These are phyloP conservation scores for Pestalotiopsis sp. DNA, from an alignment of 2,329 filamentous ascomycete genomes.

Conservation along the genomic window DNA sequence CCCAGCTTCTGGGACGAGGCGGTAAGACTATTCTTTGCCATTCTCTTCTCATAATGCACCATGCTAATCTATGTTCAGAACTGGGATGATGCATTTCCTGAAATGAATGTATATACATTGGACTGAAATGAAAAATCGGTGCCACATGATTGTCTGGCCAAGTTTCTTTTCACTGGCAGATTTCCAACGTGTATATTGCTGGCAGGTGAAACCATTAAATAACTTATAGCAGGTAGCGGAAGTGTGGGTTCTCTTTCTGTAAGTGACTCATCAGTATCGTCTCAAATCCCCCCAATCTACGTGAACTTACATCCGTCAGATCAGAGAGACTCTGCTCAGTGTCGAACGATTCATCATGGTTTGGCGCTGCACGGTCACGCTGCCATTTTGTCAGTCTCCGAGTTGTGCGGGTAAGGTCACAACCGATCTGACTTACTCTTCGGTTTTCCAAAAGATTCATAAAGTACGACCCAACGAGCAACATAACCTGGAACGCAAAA, in stretches of 20 bases:
- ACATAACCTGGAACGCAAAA: neutral
- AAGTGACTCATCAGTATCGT: neutral
- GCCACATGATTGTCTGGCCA: neutral
- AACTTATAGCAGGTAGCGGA: conserved; percentile 3
- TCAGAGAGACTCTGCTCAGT: conserved; percentile 7
- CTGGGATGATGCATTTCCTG: conserved; percentile 6
- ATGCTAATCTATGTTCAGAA: neutral
- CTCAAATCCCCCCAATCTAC: too few relatives aligned
- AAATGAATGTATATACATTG: conserved; percentile 6
- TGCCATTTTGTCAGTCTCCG: neutral
- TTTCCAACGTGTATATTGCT: neutral
- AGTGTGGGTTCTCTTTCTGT: conserved; percentile 8
- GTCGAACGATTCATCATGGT: neutral
- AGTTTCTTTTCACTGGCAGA: neutral
- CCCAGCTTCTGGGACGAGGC: conserved; percentile 8
- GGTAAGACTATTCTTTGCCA: neutral
- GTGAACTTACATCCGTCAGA: conserved; percentile 1
- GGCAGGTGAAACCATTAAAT: neutral
- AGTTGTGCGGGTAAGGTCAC: neutral
- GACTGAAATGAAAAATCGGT: neutral
- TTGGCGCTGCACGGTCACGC: neutral
- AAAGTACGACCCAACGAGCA: neutral
- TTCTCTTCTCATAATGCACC: neutral
- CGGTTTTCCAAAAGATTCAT: neutral
- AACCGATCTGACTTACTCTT: neutral